These are phyloP conservation scores for Saccharomyces hybrid DNA, from an alignment of 1,139 yeast genomes.

Conservation along the genomic window DNA sequence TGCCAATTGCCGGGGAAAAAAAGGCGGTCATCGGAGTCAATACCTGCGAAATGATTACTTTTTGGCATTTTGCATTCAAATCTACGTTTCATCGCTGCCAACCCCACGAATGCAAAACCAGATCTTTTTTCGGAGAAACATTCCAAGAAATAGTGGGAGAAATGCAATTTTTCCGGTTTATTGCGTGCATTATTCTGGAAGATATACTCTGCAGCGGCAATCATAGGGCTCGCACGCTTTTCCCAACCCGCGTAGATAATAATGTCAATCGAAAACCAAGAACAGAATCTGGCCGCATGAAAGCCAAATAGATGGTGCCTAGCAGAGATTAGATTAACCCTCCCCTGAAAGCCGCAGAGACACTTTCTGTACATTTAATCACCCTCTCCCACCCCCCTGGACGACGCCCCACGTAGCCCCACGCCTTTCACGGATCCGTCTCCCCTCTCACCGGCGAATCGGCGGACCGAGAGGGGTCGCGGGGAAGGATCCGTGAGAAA, in stretches of 20 bases:
- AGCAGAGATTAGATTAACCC: background rate
- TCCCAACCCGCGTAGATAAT: background rate
- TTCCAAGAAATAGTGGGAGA: background rate
- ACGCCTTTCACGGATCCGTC: no score
- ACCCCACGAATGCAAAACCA: background rate
- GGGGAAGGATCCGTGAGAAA: background rate
- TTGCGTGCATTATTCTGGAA: background rate
- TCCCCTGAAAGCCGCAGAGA: background rate
- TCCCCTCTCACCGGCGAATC: background rate
- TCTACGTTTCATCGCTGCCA: background rate
- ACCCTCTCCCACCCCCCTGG: background rate
- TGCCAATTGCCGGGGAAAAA: background rate
- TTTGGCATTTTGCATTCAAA: background rate
- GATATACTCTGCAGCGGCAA: background rate
- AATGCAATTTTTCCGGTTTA: background rate
- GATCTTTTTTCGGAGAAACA: background rate
- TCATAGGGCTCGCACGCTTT: background rate
- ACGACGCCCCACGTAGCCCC: background rate
- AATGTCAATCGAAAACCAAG: background rate
- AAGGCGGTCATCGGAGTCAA: background rate
- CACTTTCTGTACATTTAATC: background rate
- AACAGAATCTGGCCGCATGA: background rate
- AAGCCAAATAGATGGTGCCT: background rate
- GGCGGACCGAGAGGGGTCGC: background rate
- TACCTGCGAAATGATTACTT: background rate